phyloP scores from a whole-genome alignment of 2,329 filamentous ascomycete genomes.

The Colletotrichum godetiae region DNA sequence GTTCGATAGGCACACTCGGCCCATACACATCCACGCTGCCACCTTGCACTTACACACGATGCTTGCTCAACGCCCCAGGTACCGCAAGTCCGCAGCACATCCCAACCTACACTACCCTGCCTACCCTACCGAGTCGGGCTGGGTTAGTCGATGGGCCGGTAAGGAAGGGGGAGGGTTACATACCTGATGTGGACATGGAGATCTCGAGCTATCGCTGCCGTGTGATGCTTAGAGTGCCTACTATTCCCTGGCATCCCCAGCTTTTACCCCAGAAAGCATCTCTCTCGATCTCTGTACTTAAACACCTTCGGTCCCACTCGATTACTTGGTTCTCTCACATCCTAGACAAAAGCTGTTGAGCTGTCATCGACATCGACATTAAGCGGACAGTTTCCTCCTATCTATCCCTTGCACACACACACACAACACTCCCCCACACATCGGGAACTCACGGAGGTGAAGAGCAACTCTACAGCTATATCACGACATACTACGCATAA shows the following conservation, averaged over 20 bases:
- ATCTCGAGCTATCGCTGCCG: slow-evolving; percentile 30
- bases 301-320: slow-evolving; percentile 28
- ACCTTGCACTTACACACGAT: slow-evolving; percentile 12
- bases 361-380: slow-evolving; percentile 15
- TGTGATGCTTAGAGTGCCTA: slow-evolving; percentile 24
- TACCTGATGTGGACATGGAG: slow-evolving; percentile 21
- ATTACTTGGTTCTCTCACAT: not conserved
- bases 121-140: slow-evolving; percentile 17
- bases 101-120: slow-evolving; percentile 22
- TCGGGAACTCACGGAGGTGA: not conserved
- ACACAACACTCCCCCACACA: not conserved
- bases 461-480: not conserved
- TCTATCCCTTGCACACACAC: not conserved
- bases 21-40: not conserved
- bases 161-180: slow-evolving; percentile 24
- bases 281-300: slow-evolving; percentile 33
- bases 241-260: slow-evolving; percentile 22
- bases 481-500: not conserved
- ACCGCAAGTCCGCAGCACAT: not conserved
- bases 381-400: not conserved
- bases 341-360: not conserved
- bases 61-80: not conserved
- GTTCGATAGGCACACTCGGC: not conserved
- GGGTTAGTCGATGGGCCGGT: slow-evolving; percentile 19
- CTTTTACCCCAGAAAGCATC: slow-evolving; percentile 30